Conservation (phyloP, 495 filamentous ascomycete species). For the Penicillium coffeae region DNA sequence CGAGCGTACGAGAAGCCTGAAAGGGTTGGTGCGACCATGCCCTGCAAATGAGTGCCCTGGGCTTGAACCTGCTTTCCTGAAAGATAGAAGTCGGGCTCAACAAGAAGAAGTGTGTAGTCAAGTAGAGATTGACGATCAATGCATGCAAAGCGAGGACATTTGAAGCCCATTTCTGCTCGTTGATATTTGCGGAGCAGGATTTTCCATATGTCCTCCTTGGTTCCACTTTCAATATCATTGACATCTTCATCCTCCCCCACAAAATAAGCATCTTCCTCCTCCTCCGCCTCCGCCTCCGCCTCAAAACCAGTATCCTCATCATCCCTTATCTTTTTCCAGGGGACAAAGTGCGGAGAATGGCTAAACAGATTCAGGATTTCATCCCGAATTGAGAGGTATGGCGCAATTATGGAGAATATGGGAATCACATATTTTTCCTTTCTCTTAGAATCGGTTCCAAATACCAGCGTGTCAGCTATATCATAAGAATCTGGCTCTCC, state of each 20-base stretch:
- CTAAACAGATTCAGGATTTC: neutral
- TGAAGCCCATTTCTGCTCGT: neutral
- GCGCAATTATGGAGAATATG: too few species aligned
- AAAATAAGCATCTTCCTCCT: too few species aligned
- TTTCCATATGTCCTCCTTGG: neutral
- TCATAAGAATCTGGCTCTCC: neutral
- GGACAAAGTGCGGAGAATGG: neutral
- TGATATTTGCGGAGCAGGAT: neutral
- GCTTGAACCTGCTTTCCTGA: neutral
- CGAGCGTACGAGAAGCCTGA: neutral
- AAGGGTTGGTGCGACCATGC: neutral
- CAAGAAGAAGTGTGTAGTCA: neutral
- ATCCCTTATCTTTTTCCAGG: neutral
- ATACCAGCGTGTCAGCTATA: too few species aligned
- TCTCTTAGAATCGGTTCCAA: too few species aligned
- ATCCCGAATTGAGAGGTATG: too few species aligned
- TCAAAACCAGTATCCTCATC: too few species aligned
- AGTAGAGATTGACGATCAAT: neutral
- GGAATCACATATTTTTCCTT: too few species aligned
- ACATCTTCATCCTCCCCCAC: too few species aligned
- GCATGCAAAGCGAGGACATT: neutral
- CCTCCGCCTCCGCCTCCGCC: too few species aligned
- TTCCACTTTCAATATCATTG: too few species aligned
- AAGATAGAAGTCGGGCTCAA: constrained; percentile 1
- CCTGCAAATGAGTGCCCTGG: neutral